A percentile compares a stretch with the other conserved stretches of the same genome.
phyloP scores from a whole-genome alignment of 1,284 basidiomycete genomes.

The Pterulicium gracile region DNA sequence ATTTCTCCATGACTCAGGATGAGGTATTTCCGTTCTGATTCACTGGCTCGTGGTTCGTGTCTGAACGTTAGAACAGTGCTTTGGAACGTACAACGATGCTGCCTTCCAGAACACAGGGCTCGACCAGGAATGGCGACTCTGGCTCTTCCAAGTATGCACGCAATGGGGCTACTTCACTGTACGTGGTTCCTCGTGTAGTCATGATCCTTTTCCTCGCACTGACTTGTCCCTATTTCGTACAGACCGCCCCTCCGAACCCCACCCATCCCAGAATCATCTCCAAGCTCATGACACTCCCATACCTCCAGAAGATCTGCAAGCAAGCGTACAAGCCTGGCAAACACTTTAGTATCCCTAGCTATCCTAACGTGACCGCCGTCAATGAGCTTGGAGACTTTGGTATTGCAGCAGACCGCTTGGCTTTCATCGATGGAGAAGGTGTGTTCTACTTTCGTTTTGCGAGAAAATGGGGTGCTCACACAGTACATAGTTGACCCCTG shows the following conservation, averaged over 20 bases:
- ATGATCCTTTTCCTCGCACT: conserved; percentile 4
- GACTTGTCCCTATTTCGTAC: conserved; percentile 9
- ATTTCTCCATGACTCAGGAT: conserved; percentile 40
- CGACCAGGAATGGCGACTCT: conserved; percentile 71
- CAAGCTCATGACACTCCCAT: conserved; percentile 61
- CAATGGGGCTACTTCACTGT: conserved; percentile 91
- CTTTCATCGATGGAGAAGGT: conserved; percentile 83
- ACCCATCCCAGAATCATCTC: conserved; percentile 67
- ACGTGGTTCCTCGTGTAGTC: conserved; percentile 13
- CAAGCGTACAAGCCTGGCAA: conserved; percentile 80
- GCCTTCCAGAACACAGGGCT: conserved; percentile 55
- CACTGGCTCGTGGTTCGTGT: conserved; percentile 3
- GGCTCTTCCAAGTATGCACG: conserved; percentile 89
- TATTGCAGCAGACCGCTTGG: conserved; percentile 67
- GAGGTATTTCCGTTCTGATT: conserved; percentile 31
- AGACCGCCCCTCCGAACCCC: conserved; percentile 62
- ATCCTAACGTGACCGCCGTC: conserved; percentile 73
- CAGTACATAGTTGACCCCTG: conserved; percentile 69
- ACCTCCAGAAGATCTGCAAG: conserved; percentile 72
- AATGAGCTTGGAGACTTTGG: conserved; percentile 72
- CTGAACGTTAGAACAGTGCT: conserved; percentile 48
- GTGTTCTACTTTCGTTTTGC: conserved; percentile 13
- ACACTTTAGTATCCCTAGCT: conserved; percentile 55
- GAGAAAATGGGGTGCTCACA: neutral
- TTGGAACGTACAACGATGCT: conserved; percentile 68